phyloP scores from a whole-genome alignment of 2,329 filamentous ascomycete genomes.

The Ophiostoma novo-ulmi region DNA sequence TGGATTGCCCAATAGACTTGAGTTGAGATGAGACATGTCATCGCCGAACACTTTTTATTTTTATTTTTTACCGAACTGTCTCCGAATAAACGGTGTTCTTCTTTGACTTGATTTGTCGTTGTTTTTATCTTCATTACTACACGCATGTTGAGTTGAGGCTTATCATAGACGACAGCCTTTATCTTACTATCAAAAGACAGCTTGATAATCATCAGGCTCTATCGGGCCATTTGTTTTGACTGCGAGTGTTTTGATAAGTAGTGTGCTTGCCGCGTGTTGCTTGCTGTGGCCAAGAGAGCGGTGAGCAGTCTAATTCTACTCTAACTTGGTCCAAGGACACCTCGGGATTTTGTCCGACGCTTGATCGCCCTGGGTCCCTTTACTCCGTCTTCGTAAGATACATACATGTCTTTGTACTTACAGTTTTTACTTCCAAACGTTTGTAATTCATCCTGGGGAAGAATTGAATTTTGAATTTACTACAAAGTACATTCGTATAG shows the following conservation, averaged over 20 bases:
- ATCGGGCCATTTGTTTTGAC: not conserved
- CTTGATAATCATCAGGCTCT: not conserved
- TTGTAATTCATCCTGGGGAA: not conserved
- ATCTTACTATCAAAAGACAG: not conserved
- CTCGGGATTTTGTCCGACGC: constrained; percentile 1
- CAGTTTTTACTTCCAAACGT: not conserved
- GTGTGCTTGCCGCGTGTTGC: not conserved
- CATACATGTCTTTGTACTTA: not conserved
- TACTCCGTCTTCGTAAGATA: no score
- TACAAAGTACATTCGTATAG: no score
- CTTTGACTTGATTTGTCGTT: not conserved
- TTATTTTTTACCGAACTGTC: not conserved
- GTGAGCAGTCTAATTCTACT: not conserved
- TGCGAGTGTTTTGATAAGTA: not conserved
- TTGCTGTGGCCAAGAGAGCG: not conserved
- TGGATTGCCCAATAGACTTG: not conserved
- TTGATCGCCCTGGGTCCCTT: constrained; percentile 1
- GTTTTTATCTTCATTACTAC: not conserved
- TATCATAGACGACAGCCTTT: not conserved
- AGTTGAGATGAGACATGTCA: not conserved
- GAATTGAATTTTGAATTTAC: not conserved
- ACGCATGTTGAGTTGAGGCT: not conserved
- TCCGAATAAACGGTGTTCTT: not conserved
- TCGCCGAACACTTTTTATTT: not conserved
- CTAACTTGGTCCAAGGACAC: not conserved